Conservation (phyloP, 208 protist species). For the Leishmania tropica region DNA sequence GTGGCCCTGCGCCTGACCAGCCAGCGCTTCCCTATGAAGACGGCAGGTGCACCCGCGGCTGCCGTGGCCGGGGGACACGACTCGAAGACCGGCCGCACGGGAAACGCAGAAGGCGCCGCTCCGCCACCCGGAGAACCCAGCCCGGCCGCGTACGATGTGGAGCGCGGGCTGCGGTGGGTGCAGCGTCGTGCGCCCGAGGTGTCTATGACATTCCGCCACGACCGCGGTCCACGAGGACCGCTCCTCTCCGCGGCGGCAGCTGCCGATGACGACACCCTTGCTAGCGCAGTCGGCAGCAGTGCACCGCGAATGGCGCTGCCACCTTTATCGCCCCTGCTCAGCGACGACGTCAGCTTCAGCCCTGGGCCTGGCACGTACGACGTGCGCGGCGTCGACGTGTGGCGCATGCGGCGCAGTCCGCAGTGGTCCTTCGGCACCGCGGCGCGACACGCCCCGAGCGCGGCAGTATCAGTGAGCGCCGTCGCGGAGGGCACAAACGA, state of each 20-base stretch:
- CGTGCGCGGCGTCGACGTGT: constrained; percentile 7
- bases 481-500: neutral
- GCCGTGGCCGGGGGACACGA: neutral
- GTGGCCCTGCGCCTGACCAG: constrained; percentile 30
- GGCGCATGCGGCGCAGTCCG: constrained; percentile 21
- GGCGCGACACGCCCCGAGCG: constrained; percentile 1
- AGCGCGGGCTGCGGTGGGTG: constrained; percentile 13
- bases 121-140: constrained; percentile 20
- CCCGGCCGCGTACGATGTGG: constrained; percentile 37
- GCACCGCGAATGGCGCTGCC: neutral
- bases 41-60: neutral
- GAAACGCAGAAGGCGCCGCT: constrained; percentile 8
- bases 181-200: constrained; percentile 24
- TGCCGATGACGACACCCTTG: neutral
- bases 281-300: neutral
- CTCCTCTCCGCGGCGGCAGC: constrained; percentile 13
- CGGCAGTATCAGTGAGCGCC: neutral
- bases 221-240: constrained; percentile 27
- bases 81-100: neutral
- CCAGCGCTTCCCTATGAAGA: constrained; percentile 21
- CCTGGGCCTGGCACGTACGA: constrained; percentile 56
- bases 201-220: constrained; percentile 31
- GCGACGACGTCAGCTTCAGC: neutral
- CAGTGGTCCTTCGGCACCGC: constrained; percentile 37
- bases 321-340: neutral